Percentiles rank a stretch among this genome's conserved stretches.
phyloP scores from a whole-genome alignment of 2,329 filamentous ascomycete species.

The Nemania diffusa region DNA sequence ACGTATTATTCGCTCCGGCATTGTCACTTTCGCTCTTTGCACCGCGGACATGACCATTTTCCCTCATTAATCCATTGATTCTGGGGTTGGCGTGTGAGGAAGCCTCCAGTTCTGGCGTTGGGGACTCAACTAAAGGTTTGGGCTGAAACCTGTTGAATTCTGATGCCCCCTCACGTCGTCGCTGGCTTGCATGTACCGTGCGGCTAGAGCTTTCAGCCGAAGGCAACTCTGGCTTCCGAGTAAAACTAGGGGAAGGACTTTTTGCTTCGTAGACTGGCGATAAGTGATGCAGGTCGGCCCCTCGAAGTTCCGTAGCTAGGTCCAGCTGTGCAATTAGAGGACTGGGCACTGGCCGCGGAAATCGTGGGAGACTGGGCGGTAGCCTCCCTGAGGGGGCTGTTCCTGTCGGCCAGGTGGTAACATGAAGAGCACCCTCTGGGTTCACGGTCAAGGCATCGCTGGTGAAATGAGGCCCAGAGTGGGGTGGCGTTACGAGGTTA shows the following conservation, averaged over 20 bases:
- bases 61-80: conserved; percentile 54
- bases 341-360: conserved; percentile 57
- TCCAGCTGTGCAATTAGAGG: conserved; percentile 66
- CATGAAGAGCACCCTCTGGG: conserved; percentile 34
- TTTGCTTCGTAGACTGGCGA: conserved; percentile 79
- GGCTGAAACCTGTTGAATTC: conserved; percentile 46
- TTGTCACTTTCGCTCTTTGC: conserved; percentile 65
- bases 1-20: conserved; percentile 54
- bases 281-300: conserved; percentile 63
- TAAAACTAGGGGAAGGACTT: conserved; percentile 74
- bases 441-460: conserved; percentile 47
- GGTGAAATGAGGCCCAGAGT: conserved; percentile 41
- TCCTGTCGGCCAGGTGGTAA: conserved; percentile 39
- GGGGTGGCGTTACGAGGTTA: conserved; percentile 24
- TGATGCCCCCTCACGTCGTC: conserved; percentile 37
- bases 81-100: conserved; percentile 46
- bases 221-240: conserved; percentile 62
- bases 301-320: conserved; percentile 59
- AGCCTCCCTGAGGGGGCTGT: conserved; percentile 10
- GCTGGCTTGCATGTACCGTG: conserved; percentile 27
- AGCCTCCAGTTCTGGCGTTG: conserved; percentile 40
- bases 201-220: conserved; percentile 41
- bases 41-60: conserved; percentile 64
- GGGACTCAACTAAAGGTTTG: conserved; percentile 42
- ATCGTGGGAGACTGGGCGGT: conserved; percentile 38